Base-by-base conservation (phyloP, 163 green algal genomes). In the Volvox carteri region DNA sequence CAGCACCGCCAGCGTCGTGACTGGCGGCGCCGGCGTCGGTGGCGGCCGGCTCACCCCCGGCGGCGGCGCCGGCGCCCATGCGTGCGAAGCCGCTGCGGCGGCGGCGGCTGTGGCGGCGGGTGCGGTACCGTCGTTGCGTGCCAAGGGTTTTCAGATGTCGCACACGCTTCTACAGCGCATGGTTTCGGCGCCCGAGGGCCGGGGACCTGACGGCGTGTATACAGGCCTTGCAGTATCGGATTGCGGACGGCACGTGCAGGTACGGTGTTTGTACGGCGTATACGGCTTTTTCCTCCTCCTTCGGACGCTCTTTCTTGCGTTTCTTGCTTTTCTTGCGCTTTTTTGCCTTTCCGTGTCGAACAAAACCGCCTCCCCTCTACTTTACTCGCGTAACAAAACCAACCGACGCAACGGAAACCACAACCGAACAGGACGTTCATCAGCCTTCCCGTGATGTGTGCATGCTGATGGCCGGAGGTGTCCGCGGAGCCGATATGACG, bases 151-250 rank as follows among this genome's bases (percentile, higher is more conserved):
- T 48, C 81, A 79, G 81, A 9, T 87, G 65, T 87, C 81, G 0
- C 81, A 87, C 67, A 87, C 81, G 81, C 81, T 87, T 62, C 48
- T 87, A 65, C 81, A 87, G 65, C 81, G 65, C 4, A 87, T 87
- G 81, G 44, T 87, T 21, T 21, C 46, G 16, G 48, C 46, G 5
- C 44, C 21, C 44, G 81, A 68, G 3, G 80, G 80, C 3, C 44
- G 80, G 19, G 65, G 65, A 9, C 80, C 18, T 8, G 81, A 87
- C 8, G 81, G 81, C 41, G 81, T 87, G 81, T 87, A 80, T 11
- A 30, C 35, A 8, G 81, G 81, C 28, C 46, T 87, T 67, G 23
- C 44, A 33, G 81, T 87, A 33, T 33, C 65, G 46, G 81, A 87
- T 35, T 87, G 81, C 67, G 81, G 46, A 23, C 81, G 81, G 33